Base-by-base conservation (phyloP, 352 stramenopile genomes). In the Phytophthora podocarpi region DNA sequence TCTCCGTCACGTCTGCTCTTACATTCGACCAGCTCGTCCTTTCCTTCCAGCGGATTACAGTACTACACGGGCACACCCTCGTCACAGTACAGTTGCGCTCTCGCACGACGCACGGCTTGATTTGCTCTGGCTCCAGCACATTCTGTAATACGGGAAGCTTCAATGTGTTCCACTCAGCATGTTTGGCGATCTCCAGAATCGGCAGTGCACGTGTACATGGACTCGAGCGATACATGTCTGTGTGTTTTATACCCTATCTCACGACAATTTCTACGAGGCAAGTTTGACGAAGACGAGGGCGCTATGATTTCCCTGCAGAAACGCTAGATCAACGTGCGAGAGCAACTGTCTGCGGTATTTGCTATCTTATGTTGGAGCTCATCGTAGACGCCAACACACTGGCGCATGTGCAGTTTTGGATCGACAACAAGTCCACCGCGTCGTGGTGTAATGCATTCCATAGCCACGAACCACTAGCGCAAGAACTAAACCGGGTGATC, bases 381-480 rank as follows among this genome's bases (percentile, higher is more conserved):
- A 7, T 24, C 27, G 10, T 62, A 23, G 30, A 5, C 21, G 1
- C 11, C 18, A 53, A 18, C 12, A 24, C 26, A 3, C 30, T 62
- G 2, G 47, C 34, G 0, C 41, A 62, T 41, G 23, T 54, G 1
- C 40, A 34, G 0, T 46, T 27, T 13, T 54, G 53, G 41, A 35
- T 62, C n/a, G 53, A 54, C 12, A 62, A 54, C 23, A 40, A 24
- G 1, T 53, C 41, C 2, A 41, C 41, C 2, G 53, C 54, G 2
- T 39, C 53, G 5, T 62, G 31, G 42, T 54, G 53, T 23, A 62
- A 62, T 3, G 23, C 40, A n/a, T 24, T 53, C 2, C 23, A 34
- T 1, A 53, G 41, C n/a, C 39, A 26, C 1, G 39, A 53, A 4
- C 18, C 28, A 5, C 39, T 15, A 5, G n/a, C 52, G 2, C 40